phyloP scores from a whole-genome alignment of 2,329 filamentous ascomycete species.

The Aspergillus transmontanensis region DNA sequence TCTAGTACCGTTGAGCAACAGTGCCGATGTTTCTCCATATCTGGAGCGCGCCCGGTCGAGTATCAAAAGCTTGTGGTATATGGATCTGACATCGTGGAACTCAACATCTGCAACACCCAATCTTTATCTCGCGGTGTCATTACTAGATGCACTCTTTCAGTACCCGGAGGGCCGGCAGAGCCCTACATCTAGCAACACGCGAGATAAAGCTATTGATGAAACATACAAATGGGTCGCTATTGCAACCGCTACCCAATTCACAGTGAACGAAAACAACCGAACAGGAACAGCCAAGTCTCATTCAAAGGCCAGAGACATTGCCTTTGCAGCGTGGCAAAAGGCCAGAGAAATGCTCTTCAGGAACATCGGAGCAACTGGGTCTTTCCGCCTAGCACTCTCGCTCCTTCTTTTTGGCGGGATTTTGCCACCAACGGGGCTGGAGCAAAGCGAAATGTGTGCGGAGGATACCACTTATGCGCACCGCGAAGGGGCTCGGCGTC shows the following conservation, averaged over 20 bases:
- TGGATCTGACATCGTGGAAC: too few species aligned
- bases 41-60: neutral
- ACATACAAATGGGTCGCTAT: conserved; percentile 17
- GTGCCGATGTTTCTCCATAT: neutral
- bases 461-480: conserved; percentile 1
- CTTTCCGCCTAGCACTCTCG: conserved; percentile 8
- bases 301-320: conserved; percentile 8
- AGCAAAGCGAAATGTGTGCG: neutral
- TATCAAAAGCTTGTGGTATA: too few species aligned
- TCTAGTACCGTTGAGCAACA: neutral
- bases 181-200: neutral
- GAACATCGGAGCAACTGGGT: conserved; percentile 9
- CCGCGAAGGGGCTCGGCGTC: neutral
- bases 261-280: neutral
- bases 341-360: conserved; percentile 16
- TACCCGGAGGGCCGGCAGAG: neutral
- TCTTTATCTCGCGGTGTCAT: conserved; percentile 13
- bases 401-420: conserved; percentile 1
- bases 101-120: too few species aligned
- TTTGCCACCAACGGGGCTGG: neutral
- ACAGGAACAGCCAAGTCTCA: neutral
- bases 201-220: conserved; percentile 12
- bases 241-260: conserved; percentile 15
- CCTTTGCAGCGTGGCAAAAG: conserved; percentile 11
- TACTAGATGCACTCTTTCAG: conserved; percentile 14